phyloP scores from a whole-genome alignment of 768 basidiomycete genomes.

The Suillus ampliporus region DNA sequence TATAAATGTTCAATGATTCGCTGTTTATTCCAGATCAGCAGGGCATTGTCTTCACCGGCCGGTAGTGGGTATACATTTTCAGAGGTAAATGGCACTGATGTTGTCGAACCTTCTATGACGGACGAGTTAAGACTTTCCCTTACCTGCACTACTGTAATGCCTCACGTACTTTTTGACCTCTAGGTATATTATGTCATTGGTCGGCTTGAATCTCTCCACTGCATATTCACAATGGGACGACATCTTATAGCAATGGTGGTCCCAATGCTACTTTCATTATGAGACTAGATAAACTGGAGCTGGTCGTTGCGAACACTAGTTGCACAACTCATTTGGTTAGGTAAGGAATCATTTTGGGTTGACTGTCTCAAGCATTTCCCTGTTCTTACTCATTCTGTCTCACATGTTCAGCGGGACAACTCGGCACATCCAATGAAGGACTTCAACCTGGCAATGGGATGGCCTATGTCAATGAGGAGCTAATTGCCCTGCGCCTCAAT shows the following conservation, averaged over 20 bases:
- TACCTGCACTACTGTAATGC: neutral
- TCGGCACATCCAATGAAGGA: neutral
- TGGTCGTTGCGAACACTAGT: neutral
- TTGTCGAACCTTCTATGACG: neutral
- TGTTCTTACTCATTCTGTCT: neutral
- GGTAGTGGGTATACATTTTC: neutral
- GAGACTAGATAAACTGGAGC: constrained; percentile 3
- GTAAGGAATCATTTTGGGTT: neutral
- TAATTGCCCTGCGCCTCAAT: neutral
- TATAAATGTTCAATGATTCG: no score
- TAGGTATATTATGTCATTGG: constrained; percentile 7
- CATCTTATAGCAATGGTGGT: neutral
- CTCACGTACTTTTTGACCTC: neutral
- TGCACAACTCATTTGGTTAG: constrained; percentile 4
- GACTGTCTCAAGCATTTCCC: neutral
- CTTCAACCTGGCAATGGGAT: neutral
- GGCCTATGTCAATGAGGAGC: neutral
- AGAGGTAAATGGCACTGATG: neutral
- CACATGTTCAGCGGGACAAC: neutral
- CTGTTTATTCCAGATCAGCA: neutral
- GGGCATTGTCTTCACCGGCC: no score
- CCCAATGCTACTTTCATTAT: neutral
- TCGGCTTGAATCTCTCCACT: neutral
- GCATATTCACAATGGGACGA: neutral
- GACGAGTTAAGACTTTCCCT: neutral